Conservation (phyloP, 2,329 filamentous ascomycete genomes). For the Sarocladium oryzae region DNA sequence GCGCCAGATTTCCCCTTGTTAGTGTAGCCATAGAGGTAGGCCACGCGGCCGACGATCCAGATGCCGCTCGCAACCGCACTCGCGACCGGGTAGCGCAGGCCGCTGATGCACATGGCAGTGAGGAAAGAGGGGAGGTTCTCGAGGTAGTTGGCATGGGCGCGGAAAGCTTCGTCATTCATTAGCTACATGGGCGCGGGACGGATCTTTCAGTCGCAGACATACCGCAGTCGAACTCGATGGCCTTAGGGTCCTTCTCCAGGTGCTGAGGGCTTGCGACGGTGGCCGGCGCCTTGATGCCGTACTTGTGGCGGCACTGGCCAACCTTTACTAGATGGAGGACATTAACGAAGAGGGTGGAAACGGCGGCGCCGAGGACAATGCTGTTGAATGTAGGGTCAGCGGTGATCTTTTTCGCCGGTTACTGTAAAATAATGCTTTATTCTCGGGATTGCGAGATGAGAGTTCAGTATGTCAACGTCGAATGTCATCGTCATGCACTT, state of each 20-base stretch:
- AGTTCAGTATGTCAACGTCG: too few species aligned
- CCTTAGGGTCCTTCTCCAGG: slow-evolving; percentile 47
- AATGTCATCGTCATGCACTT: too few species aligned
- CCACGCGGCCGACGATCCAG: slow-evolving; percentile 46
- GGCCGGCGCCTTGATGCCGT: slow-evolving; percentile 50
- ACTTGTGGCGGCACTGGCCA: slow-evolving; percentile 40
- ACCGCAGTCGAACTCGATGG: slow-evolving; percentile 58
- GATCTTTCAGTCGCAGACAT: slow-evolving; percentile 14
- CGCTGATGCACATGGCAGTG: slow-evolving; percentile 46
- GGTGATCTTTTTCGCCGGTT: too few species aligned
- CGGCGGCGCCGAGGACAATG: slow-evolving; percentile 54
- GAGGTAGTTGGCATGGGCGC: slow-evolving; percentile 56
- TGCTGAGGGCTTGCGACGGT: slow-evolving; percentile 49
- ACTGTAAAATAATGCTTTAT: too few species aligned
- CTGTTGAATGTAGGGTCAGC: slow-evolving; percentile 27
- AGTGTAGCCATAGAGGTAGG: slow-evolving; percentile 52
- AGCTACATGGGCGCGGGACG: neutral
- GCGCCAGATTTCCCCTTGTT: slow-evolving; percentile 42
- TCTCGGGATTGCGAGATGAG: too few species aligned
- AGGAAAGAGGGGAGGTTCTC: slow-evolving; percentile 54
- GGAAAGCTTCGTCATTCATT: slow-evolving; percentile 38
- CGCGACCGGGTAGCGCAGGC: slow-evolving; percentile 45
- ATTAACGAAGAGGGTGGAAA: slow-evolving; percentile 53
- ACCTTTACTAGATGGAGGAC: slow-evolving; percentile 43
- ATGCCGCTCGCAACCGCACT: slow-evolving; percentile 41